Conservation (phyloP, 164 flowering plant species). For the Warburgia ugandensis region DNA sequence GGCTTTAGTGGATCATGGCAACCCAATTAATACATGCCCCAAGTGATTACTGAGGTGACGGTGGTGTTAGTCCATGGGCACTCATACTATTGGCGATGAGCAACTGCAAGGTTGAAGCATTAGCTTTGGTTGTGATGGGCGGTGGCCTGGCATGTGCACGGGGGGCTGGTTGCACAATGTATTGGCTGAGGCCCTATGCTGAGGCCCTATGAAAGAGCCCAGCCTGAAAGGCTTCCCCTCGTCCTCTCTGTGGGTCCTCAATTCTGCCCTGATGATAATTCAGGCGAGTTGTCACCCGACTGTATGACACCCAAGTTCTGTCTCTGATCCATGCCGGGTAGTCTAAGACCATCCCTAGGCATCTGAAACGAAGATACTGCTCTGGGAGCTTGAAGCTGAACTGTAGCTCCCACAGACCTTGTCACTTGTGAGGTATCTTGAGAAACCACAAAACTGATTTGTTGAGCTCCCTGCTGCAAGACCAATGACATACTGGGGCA, state of each 20-base stretch:
- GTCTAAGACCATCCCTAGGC: conserved; percentile 16
- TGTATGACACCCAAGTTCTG: conserved; percentile 16
- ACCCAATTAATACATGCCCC: no score
- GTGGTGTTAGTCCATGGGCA: no score
- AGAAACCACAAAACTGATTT: conserved; percentile 8
- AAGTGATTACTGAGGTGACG: no score
- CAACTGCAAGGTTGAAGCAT: no score
- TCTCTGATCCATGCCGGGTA: conserved; percentile 25
- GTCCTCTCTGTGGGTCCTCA: conserved; percentile 68
- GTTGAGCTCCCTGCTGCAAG: conserved; percentile 9
- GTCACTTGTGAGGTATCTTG: conserved; percentile 17
- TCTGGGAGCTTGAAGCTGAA: conserved; percentile 30
- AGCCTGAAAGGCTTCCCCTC: conserved; percentile 77
- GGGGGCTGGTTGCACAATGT: conserved; percentile 39
- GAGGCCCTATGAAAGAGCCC: conserved; percentile 41
- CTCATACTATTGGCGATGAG: no score
- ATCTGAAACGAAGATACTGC: conserved; percentile 11
- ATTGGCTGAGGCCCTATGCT: conserved; percentile 35
- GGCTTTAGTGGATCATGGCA: no score
- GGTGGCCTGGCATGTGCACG: no score
- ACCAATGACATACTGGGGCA: conserved; percentile 10
- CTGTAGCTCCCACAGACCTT: conserved; percentile 26
- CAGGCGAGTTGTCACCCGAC: conserved; percentile 12
- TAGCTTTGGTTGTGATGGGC: no score
- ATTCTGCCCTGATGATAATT: conserved; percentile 32